phyloP scores from a whole-genome alignment of 2,329 filamentous ascomycete species.

The Aspergillus aculeatus region DNA sequence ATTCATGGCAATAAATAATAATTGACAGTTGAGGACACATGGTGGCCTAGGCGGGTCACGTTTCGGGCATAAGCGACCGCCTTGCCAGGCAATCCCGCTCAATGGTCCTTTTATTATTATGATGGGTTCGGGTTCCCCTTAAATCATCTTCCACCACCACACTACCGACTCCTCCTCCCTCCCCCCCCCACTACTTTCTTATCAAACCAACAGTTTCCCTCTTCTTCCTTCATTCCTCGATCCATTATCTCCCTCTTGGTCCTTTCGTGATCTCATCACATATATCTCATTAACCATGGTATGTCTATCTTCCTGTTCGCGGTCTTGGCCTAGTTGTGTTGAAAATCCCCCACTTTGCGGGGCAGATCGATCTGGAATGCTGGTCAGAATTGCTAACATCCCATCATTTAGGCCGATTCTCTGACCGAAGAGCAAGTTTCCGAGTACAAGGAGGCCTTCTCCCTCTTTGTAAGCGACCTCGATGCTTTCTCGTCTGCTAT shows the following conservation, averaged over 20 bases:
- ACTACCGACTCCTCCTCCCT: slow-evolving; percentile 22
- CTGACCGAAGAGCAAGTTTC: slow-evolving; percentile 99
- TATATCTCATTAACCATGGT: slow-evolving; percentile 32
- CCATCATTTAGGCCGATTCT: slow-evolving; percentile 74
- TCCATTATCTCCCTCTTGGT: not conserved
- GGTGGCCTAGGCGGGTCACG: slow-evolving; percentile 21
- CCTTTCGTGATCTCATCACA: not conserved
- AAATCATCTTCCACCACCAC: slow-evolving; percentile 19
- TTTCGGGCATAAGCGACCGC: slow-evolving; percentile 23
- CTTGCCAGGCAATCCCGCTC: slow-evolving; percentile 20
- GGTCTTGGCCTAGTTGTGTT: slow-evolving; percentile 12
- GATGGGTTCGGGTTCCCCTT: slow-evolving; percentile 22
- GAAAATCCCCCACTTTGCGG: slow-evolving; percentile 36
- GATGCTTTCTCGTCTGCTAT: not conserved
- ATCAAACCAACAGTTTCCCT: slow-evolving; percentile 9
- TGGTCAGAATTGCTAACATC: slow-evolving; percentile 28
- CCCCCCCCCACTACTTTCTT: slow-evolving; percentile 16
- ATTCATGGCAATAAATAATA: not conserved
- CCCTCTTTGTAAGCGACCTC: slow-evolving; percentile 83
- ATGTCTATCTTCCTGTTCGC: slow-evolving; percentile 13
- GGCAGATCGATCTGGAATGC: slow-evolving; percentile 25
- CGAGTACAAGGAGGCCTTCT: slow-evolving; percentile 99
- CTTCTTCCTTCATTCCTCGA: slow-evolving; percentile 8
- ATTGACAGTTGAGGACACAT: slow-evolving; percentile 2
- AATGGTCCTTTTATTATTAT: slow-evolving; percentile 19